Evolutionary conservation across 169 alveolate genomes (phyloP), one percentile per base, ranked within the genome.

Genomic region (Plasmodium gaboni): DNA sequence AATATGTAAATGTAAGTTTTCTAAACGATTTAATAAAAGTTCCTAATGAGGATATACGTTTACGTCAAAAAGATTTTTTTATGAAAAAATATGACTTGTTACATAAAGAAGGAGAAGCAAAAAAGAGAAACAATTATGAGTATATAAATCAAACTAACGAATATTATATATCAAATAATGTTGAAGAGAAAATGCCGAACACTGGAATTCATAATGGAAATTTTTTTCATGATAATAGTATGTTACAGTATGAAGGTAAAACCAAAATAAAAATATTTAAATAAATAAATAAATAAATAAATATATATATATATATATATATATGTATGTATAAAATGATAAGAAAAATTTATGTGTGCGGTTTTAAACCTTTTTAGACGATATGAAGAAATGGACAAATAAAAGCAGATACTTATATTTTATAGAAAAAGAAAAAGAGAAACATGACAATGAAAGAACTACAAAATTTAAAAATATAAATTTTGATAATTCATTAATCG

Each of bases 111-210:
- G 57, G 44, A 7, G 59, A 28, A 7, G 51, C 26, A 5, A 63
- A 50, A 26, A 76, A 64, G 9, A 60, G 48, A 13, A 38, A 26
- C 1, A 76, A 76, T 63, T 63, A 76, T 28, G 78, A 76, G 17
- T 76, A 44, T 57, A 76, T 76, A 64, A 76, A 64, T 76, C 61
- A 74, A 63, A 76, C 89, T 7, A 76, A 76, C 44, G 89, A 76
- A 44, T 76, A 76, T 26, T 76, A 64, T 67, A 64, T 76, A 76
- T 26, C 89, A 28, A 76, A 61, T 46, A 63, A 63, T 42, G 89
- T 76, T 44, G 76, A 76, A 68, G 89, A 76, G 24, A 76, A 76
- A 46, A 76, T 76, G 68, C 22, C 59, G 2, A 76, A 76, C 78
- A 76, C 89, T 12, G 89, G 89, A 68, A 76, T 76, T 46, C 44